Evolutionary conservation across 352 stramenopile species (phyloP).

Genomic region (Blastocystis sp.): DNA sequence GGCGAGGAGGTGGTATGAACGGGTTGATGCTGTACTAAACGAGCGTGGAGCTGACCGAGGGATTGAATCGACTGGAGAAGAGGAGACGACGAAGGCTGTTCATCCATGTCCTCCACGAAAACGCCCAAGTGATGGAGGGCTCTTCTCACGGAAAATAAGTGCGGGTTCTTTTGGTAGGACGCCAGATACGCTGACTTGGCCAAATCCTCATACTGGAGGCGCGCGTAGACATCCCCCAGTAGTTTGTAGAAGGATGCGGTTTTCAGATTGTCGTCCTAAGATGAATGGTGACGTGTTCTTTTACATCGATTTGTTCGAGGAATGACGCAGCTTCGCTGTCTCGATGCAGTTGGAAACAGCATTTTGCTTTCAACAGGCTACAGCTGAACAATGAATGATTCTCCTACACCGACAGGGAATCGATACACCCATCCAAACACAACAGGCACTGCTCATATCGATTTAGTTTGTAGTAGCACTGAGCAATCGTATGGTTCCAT

Average conservation of each 20-base stretch:
- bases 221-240: constrained; percentile 5
- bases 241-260: not conserved
- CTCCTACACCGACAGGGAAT: not conserved
- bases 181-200: constrained; percentile 12
- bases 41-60: not conserved
- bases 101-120: not conserved
- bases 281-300: not conserved
- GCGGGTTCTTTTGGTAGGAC: not conserved
- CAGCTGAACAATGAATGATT: not conserved
- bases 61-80: not conserved
- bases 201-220: constrained; percentile 5
- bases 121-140: not conserved
- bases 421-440: not conserved
- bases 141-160: not conserved
- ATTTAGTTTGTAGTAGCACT: not conserved
- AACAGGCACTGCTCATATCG: not conserved
- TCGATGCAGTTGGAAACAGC: not conserved
- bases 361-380: not conserved
- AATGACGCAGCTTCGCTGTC: not conserved
- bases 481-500: not conserved
- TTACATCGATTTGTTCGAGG: constrained; percentile 11
- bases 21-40: not conserved
- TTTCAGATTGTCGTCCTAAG: not conserved
- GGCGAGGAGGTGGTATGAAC: not conserved
- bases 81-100: not conserved